These are phyloP conservation scores for Zasmidium angulare DNA, from an alignment of 2,329 filamentous ascomycete genomes.

Conservation along the genomic window DNA sequence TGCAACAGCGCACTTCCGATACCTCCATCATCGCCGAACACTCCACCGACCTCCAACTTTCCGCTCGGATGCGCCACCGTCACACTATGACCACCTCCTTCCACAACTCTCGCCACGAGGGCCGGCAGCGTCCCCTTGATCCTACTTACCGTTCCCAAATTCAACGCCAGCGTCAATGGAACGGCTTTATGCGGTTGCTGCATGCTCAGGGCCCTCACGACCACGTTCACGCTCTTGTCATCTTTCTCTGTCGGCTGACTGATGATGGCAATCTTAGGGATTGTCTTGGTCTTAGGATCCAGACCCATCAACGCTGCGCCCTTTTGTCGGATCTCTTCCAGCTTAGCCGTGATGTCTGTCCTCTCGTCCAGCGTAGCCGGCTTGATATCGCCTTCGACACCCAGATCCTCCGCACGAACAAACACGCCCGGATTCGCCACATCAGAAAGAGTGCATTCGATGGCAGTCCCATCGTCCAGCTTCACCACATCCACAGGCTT, in stretches of 20 bases:
- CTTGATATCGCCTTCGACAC: conserved; percentile 50
- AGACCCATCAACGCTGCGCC: conserved; percentile 65
- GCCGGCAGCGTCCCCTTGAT: conserved; percentile 30
- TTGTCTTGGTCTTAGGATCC: conserved; percentile 46
- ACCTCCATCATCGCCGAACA: conserved; percentile 20
- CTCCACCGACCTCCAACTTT: conserved; percentile 30
- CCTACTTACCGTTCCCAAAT: conserved; percentile 42
- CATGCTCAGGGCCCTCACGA: conserved; percentile 46
- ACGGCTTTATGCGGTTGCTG: conserved; percentile 46
- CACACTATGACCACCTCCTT: conserved; percentile 12
- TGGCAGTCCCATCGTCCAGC: conserved; percentile 36
- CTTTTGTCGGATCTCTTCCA: conserved; percentile 59
- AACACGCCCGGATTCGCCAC: conserved; percentile 66
- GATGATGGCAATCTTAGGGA: conserved; percentile 65
- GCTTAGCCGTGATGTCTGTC: conserved; percentile 46
- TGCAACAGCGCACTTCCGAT: conserved; percentile 31
- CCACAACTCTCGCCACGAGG: conserved; percentile 7
- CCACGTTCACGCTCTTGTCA: conserved; percentile 35
- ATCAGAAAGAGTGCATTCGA: conserved; percentile 60
- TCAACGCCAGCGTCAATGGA: conserved; percentile 44
- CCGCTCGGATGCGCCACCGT: conserved; percentile 32
- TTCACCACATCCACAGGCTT: conserved; percentile 52
- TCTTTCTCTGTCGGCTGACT: conserved; percentile 27
- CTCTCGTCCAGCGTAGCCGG: conserved; percentile 57
- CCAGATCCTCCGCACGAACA: conserved; percentile 55